Base-by-base conservation (phyloP, 2,329 filamentous ascomycete genomes). In the Apiospora arundinis region DNA sequence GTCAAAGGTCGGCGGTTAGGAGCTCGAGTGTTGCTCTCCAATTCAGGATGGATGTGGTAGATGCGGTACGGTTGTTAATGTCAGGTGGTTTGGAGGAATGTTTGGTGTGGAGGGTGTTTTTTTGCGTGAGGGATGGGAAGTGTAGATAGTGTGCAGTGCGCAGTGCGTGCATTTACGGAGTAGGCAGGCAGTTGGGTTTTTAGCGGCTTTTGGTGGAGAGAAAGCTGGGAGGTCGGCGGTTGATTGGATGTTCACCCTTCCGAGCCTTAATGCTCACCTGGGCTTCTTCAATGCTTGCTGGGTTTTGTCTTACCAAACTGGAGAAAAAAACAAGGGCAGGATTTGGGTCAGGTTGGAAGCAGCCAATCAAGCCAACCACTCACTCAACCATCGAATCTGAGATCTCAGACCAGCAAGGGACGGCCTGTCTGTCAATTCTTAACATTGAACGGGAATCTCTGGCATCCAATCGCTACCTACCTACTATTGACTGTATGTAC, bases 1-100 rank as follows among this genome's bases (percentile, higher is more conserved):
- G 25, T n/a, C n/a, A 18, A 5, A n/a, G 32, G 56, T 40, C 3
- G 56, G 40, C 32, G 56, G 32, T 7, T 23, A 32, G 32, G 56
- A 63, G 56, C 32, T 40, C 32, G 32, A 63, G 56, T 63, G 21
- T 40, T 63, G 56, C 18, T 63, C 56, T 63, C 56, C 56, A n/a
- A 40, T n/a, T 18, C 56, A 37, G 18, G 56, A 40, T 23, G 32
- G 21, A 63, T n/a, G 8, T 63, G 16, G 32, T 63, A 40, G 56
- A 63, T 9, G 32, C 40, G 32, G 56, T 63, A 6, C 40, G 56
- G 21, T 21, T 56, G 52, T 32, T 45, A 37, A n/a, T n/a, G 65
- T 46, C n/a, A n/a, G 66, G 66, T n/a, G 66, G 37, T 44, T 44
- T 46, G 45, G 46, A 46, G 66, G 66, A 68, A 68, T 68, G 66